phyloP scores from a whole-genome alignment of 164 flowering plant genomes.

The Macadamia tetraphylla region DNA sequence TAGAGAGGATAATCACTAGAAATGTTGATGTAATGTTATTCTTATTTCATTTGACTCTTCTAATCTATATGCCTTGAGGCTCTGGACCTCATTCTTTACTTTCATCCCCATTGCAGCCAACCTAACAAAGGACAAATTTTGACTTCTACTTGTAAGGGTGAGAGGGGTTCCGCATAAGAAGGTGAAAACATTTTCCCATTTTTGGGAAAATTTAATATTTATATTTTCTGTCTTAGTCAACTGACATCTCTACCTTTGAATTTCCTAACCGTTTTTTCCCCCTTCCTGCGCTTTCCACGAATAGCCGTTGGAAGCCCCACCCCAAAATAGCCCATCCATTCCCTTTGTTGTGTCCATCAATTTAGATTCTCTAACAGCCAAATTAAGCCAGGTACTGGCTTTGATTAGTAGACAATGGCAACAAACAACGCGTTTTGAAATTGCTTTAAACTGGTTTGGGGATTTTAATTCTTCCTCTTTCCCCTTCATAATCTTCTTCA shows the following conservation, averaged over 20 bases:
- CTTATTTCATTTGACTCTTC: too few species aligned
- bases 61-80: too few species aligned
- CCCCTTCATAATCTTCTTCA: constrained; percentile 7
- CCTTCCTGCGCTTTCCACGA: constrained; percentile 1
- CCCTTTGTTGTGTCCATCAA: constrained; percentile 2
- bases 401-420: background rate
- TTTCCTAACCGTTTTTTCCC: background rate
- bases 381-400: constrained; percentile 11
- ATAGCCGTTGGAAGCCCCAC: background rate
- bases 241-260: background rate
- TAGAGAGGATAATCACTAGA: too few species aligned
- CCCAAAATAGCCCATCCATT: background rate
- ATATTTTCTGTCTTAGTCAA: too few species aligned
- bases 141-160: too few species aligned
- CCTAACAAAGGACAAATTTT: too few species aligned
- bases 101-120: too few species aligned
- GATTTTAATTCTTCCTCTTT: constrained; percentile 9
- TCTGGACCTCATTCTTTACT: too few species aligned
- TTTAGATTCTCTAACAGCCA: background rate
- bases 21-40: too few species aligned
- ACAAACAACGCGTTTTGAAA: constrained; percentile 16
- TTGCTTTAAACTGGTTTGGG: constrained; percentile 23
- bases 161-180: too few species aligned
- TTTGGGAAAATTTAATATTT: too few species aligned
- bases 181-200: too few species aligned